These are phyloP conservation scores for Plantago major DNA, from an alignment of 257 asterid genomes.

Conservation along the genomic window DNA sequence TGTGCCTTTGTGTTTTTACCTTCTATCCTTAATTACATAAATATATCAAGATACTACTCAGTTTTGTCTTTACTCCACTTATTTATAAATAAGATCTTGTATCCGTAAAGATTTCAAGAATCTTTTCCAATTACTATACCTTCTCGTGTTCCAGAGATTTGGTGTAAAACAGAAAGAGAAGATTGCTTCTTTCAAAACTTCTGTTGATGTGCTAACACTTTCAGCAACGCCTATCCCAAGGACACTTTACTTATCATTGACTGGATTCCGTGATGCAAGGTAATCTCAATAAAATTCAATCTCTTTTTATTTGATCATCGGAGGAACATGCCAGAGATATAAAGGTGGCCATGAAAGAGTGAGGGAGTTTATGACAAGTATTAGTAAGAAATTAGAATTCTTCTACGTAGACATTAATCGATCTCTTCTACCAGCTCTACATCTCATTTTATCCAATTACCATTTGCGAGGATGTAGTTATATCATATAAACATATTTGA, in stretches of 20 bases:
- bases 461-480: not conserved
- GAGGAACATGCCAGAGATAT: not conserved
- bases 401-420: slow-evolving; percentile 4
- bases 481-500: too few species aligned
- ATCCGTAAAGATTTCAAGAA: slow-evolving; percentile 5
- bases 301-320: slow-evolving; percentile 10
- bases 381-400: slow-evolving; percentile 2
- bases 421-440: slow-evolving; percentile 6
- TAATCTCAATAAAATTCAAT: slow-evolving; percentile 27
- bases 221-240: slow-evolving; percentile 98
- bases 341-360: slow-evolving; percentile 1
- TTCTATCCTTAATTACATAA: not conserved
- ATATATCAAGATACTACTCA: not conserved
- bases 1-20: too few species aligned
- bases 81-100: slow-evolving; percentile 13
- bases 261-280: slow-evolving; percentile 99
- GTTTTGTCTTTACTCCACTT: slow-evolving; percentile 4
- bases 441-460: slow-evolving; percentile 12
- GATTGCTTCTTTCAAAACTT: slow-evolving; percentile 96
- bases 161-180: slow-evolving; percentile 95
- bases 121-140: slow-evolving; percentile 1
- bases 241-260: slow-evolving; percentile 90
- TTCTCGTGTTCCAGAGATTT: slow-evolving; percentile 66
- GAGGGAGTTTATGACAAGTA: not conserved
- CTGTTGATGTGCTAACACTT: slow-evolving; percentile 95